Evolutionary conservation across 306 rosid species (phyloP), one percentile per base, ranked within the genome.

Genomic region (Carpinus viminea): DNA sequence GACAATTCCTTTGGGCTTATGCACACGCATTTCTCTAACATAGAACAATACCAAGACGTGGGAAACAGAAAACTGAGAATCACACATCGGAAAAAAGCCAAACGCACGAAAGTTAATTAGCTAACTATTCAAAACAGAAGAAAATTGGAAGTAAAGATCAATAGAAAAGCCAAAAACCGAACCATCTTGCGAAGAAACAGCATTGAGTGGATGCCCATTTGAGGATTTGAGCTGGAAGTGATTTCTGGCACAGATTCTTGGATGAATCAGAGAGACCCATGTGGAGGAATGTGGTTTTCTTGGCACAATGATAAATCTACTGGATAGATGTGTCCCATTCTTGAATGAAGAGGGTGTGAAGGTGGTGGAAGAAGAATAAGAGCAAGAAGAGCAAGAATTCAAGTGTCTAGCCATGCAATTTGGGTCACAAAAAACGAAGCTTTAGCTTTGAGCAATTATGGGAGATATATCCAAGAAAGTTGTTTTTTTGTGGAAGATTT

Each of bases 211-310:
- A 74, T 86, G 86, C 85, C 92, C 97, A 89, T 94, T 92, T 81
- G 97, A 91, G 66, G 94, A 90, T 80, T 83, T 92, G 61, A 94
- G 92, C 87, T 79, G 88, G 74, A 90, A 90, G 73, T 76, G 87
- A 45, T 79, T 79, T 65, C 85, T 78, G 31, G 85, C 81, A 1
- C 12, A 60, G 46, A 62, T 87, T 87, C 82, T 74, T 1, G 66
- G 76, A 18, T 60, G 78, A 85, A 82, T 73, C 66, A 79, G 89
- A 73, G 88, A 81, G 65, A 78, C 72, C 90, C 90, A 81, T 16
- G 51, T 1, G 13, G 72, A 66, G 11, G 80, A 86, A 70, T 77
- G 79, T n/a, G 57, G 31, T 50, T 76, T 85, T 75, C 83, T 77
- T 2, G 76, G 78, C 24, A 83, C 61, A 81, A 62, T 80, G 78